Percentiles rank a stretch among this genome's conserved stretches.
Conservation (phyloP, 2,329 filamentous ascomycete species). For the Penicillium sp. region DNA sequence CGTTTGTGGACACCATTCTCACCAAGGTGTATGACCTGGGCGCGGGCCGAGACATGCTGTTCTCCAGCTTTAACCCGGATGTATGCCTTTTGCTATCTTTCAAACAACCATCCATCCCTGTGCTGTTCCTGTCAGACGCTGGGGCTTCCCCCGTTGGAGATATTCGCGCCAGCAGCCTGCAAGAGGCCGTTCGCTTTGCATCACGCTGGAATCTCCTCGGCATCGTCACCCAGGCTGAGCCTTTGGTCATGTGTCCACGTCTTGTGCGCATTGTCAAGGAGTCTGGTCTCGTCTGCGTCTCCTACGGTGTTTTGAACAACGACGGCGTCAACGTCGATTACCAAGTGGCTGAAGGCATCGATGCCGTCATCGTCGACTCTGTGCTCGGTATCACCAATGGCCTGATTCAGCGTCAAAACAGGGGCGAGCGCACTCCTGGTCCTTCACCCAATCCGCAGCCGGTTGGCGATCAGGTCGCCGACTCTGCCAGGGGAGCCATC, state of each 20-base stretch:
- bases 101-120: conserved; percentile 95
- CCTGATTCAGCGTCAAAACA: conserved; percentile 52
- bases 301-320: conserved; percentile 88
- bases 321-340: conserved; percentile 75
- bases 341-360: conserved; percentile 92
- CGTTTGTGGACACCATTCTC: conserved; percentile 90
- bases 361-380: conserved; percentile 94
- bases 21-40: conserved; percentile 82
- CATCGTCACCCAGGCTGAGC: conserved; percentile 81
- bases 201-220: conserved; percentile 91
- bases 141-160: conserved; percentile 77
- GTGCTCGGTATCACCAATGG: conserved; percentile 90
- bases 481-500: conserved; percentile 11
- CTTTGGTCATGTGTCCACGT: conserved; percentile 80
- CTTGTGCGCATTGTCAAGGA: conserved; percentile 92
- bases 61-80: conserved; percentile 95
- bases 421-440: conserved; percentile 21
- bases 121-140: conserved; percentile 88
- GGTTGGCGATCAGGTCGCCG: conserved; percentile 2
- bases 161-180: conserved; percentile 80
- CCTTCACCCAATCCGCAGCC: conserved; percentile 21
- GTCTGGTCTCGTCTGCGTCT: conserved; percentile 86
- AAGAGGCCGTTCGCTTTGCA: conserved; percentile 93
- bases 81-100: conserved; percentile 90
- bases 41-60: conserved; percentile 82